Percentiles rank a stretch among this genome's conserved stretches.
These are phyloP conservation scores for Castanea sativa DNA, from an alignment of 306 rosid species.

Conservation along the genomic window DNA sequence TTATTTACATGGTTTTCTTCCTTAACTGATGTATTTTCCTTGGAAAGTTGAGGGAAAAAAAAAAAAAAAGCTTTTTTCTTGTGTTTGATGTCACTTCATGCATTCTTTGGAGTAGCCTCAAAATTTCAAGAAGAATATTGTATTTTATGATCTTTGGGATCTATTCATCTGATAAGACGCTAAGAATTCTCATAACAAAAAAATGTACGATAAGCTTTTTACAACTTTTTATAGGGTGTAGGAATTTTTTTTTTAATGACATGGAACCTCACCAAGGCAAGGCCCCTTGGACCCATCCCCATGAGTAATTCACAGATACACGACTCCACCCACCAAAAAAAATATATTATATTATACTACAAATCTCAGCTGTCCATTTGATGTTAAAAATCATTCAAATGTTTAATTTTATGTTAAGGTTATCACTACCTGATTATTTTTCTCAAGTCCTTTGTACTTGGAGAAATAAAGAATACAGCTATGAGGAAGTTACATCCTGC, in stretches of 20 bases:
- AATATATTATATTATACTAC: not conserved
- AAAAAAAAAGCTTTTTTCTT: not conserved
- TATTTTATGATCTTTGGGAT: too few species aligned
- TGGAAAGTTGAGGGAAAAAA: not conserved
- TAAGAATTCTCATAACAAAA: too few species aligned
- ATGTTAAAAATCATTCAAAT: not conserved
- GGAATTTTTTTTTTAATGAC: too few species aligned
- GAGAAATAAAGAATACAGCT: constrained; percentile 1
- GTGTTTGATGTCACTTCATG: not conserved
- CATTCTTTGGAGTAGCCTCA: not conserved
- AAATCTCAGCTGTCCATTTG: not conserved
- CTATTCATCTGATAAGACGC: too few species aligned
- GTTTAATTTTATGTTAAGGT: not conserved
- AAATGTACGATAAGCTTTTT: not conserved
- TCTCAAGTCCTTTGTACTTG: constrained; percentile 14
- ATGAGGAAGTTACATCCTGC: not conserved
- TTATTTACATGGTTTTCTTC: not conserved
- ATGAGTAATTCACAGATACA: too few species aligned
- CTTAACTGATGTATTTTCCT: too few species aligned
- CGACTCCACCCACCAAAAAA: too few species aligned
- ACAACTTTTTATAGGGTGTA: not conserved
- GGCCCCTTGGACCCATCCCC: too few species aligned
- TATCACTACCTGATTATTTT: not conserved
- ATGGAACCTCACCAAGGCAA: too few species aligned
- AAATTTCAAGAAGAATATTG: not conserved